Base-by-base conservation (phyloP, 2,329 filamentous ascomycete species). In the Cladosporium velox region DNA sequence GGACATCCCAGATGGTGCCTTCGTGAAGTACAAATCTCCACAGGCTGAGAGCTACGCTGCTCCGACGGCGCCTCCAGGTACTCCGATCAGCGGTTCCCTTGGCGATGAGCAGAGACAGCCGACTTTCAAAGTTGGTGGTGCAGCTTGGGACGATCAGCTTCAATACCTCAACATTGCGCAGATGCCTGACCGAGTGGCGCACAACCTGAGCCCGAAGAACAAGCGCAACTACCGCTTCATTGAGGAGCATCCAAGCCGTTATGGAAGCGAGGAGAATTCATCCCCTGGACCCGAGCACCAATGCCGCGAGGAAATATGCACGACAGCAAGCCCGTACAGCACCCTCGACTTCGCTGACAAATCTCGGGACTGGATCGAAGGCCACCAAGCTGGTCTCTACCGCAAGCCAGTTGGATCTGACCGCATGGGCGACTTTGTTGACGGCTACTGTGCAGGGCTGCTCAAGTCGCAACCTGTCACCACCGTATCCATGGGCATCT, bases 401-500 rank as follows among this genome's bases (percentile, higher is more conserved):
- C 74, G 76, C 60, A 66, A 68, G 34, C 66, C 70, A 18, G 67
- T 76, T 34, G 70, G 68, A 15, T 47, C 66, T n/a, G 70, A 74
- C 24, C 70, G 70, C 38, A 67, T 63, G 15, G 72, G 70, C 5
- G 70, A 75, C 30, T 76, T 71, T 63, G 65, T 78, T 11, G 70
- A 75, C 7, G 77, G 77, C 11, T 78, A 78, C 67, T 77, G 75
- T 61, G 69, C 72, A 30, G 76, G 75, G 12, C 62, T 77, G 52
- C 67, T 75, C 47, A 72, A 75, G 55, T 72, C 73, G 7, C 66
- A 69, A 32, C 68, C 67, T 35, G 38, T 58, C 49, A 57, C 52
- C 11, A 44, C 41, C 14, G 63, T 59, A 26, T 65, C 61, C 4
- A 62, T 44, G 49, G 60, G 66, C 38, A 35, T 67, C 66, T 68